Base-by-base conservation (phyloP, 2,329 filamentous ascomycete species). In the Scopulariopsis brevicaulis region DNA sequence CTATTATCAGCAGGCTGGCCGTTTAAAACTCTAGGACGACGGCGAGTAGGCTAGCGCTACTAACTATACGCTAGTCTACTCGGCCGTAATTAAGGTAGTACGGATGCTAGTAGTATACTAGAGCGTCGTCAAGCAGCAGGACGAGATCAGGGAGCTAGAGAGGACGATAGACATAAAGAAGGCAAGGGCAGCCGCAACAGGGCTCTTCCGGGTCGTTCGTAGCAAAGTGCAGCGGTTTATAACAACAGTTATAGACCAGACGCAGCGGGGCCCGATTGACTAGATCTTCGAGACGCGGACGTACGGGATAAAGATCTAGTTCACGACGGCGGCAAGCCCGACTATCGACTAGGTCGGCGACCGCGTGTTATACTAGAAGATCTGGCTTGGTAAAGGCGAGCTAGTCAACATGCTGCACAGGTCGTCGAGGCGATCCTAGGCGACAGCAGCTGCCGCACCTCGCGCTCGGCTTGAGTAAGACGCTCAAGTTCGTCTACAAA, bases 401-500 rank as follows among this genome's bases (percentile, higher is more conserved):
- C 34, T 37, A n/a, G n/a, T n/a, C n/a, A n/a, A 62, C 0, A 79
- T 46, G 37, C 82, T 71, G 2, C 76, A 72, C 0, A 81, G 64
- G 18, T 79, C 72, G 71, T 48, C 0, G 58, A 58, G 1, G 68
- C 68, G 0, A 77, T 61, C 15, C 62, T 66, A 0, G 68, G 50
- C 0, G 77, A 74, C 1, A 80, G 58, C 6, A 77, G 60, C 1
- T 67, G 65, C 20, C 66, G 64, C 0, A 69, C 70, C 7, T 65
- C 59, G 1, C 66, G 63, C 6, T 79, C 72, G 1, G 65, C 61
- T 56, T 73, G 61, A 1, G 77, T 58, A 3, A 78, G 66, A 8
- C 74, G 71, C 25, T 77, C 75, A 1, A 81, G 63, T 62, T 81
- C 77, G 60, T 82, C 78, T 14, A 80, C 60, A 1, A 76, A 32